Evolutionary conservation across 2,329 filamentous ascomycete genomes (phyloP).

Genomic region (Clonostachys solani): DNA sequence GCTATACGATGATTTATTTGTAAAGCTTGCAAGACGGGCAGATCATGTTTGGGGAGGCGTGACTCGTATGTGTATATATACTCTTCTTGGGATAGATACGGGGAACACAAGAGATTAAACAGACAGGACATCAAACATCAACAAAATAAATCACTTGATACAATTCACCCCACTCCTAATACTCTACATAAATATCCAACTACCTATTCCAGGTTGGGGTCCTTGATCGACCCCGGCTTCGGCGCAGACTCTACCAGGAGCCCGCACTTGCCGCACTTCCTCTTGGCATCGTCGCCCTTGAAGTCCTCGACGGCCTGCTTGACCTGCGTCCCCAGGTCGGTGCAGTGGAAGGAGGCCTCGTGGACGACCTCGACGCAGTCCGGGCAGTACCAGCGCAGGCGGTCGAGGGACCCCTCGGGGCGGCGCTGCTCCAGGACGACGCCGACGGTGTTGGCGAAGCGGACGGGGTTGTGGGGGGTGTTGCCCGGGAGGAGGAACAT

Average conservation of each 20-base stretch:
- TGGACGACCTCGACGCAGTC: conserved; percentile 70
- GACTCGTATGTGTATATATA: too few relatives aligned
- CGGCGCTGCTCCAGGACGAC: conserved; percentile 86
- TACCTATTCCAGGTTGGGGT: conserved; percentile 44
- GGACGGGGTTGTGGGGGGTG: conserved; percentile 92
- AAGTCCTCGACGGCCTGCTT: conserved; percentile 87
- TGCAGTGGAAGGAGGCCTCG: conserved; percentile 84
- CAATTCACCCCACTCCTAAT: neutral
- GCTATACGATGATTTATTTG: too few relatives aligned
- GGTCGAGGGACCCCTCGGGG: conserved; percentile 66
- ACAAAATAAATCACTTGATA: too few relatives aligned
- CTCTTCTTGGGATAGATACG: too few relatives aligned
- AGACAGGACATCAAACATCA: too few relatives aligned
- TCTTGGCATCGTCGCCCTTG: conserved; percentile 58
- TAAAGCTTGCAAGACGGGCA: too few relatives aligned
- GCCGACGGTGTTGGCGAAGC: conserved; percentile 91
- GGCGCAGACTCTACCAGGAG: conserved; percentile 69
- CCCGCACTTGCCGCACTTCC: conserved; percentile 77
- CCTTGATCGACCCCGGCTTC: conserved; percentile 50
- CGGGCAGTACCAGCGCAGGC: conserved; percentile 86
- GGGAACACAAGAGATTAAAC: too few relatives aligned
- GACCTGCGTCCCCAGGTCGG: conserved; percentile 88
- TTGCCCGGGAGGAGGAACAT: conserved; percentile 92
- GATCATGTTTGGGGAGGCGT: too few relatives aligned
- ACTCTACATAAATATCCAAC: neutral